Evolutionary conservation across 768 basidiomycete genomes (phyloP).

Genomic region (Cyclocybe aegerita): DNA sequence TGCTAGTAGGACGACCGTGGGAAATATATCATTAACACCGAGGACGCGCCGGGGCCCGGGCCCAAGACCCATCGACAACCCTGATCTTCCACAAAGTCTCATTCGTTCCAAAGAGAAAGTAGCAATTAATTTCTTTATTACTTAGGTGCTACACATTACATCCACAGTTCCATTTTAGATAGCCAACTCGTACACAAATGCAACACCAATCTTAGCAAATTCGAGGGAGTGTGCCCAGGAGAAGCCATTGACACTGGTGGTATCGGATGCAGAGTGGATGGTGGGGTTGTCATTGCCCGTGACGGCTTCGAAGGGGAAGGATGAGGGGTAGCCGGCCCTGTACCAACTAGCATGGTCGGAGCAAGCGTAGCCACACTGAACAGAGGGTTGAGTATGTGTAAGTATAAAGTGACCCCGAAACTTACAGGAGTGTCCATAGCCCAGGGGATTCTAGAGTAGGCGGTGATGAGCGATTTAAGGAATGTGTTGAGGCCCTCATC

Average conservation of each 20-base stretch:
- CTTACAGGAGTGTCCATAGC: conserved; percentile 36
- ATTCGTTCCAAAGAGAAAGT: too few species aligned
- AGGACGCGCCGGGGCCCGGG: too few species aligned
- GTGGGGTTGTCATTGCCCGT: conserved; percentile 43
- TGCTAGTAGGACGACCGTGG: too few species aligned
- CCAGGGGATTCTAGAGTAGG: conserved; percentile 36
- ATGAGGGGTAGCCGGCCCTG: conserved; percentile 37
- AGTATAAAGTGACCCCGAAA: not conserved
- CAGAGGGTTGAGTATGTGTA: not conserved
- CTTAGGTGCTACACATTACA: not conserved
- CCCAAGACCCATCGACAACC: too few species aligned
- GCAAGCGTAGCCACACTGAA: conserved; percentile 39
- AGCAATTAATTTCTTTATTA: too few species aligned
- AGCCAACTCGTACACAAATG: conserved; percentile 54
- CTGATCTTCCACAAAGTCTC: too few species aligned
- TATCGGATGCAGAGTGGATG: conserved; percentile 43
- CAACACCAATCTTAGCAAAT: conserved; percentile 60
- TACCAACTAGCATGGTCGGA: conserved; percentile 50
- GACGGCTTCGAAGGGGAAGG: conserved; percentile 44
- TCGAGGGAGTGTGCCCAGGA: conserved; percentile 52
- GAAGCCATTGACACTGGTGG: conserved; percentile 46
- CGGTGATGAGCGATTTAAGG: conserved; percentile 38
- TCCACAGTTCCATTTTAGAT: conserved; percentile 12
- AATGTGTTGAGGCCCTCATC: conserved; percentile 40
- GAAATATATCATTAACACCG: too few species aligned